Percentiles rank a stretch among this genome's conserved stretches.
These are phyloP conservation scores for Cutaneotrichosporon sp. DNA, from an alignment of 1,284 basidiomycete genomes.

Conservation along the genomic window DNA sequence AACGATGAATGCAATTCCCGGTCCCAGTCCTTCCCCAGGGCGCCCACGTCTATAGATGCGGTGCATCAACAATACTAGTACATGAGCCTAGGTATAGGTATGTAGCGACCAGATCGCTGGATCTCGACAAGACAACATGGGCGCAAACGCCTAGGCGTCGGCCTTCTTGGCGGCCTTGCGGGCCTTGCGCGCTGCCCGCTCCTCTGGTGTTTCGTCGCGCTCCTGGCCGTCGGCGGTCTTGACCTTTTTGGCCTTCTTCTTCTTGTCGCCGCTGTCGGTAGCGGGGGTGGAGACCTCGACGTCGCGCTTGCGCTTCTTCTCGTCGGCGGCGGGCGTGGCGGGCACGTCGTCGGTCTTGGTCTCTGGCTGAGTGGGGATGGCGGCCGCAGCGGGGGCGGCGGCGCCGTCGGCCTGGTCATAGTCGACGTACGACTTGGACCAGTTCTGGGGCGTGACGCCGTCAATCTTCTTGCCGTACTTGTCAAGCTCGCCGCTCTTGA, in stretches of 20 bases:
- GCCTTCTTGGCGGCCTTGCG: constrained; percentile 47
- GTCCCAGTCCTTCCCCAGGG: too few relatives aligned
- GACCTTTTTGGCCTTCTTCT: constrained; percentile 55
- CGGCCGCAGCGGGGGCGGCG: constrained; percentile 21
- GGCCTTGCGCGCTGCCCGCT: constrained; percentile 43
- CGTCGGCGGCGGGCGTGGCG: constrained; percentile 42
- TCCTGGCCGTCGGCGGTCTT: constrained; percentile 48
- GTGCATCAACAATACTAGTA: constrained; percentile 1
- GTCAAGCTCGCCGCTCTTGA: constrained; percentile 92
- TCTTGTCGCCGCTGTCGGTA: constrained; percentile 54
- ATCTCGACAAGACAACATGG: background rate
- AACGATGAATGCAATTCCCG: too few relatives aligned
- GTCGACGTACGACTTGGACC: constrained; percentile 91
- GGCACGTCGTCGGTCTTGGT: constrained; percentile 26
- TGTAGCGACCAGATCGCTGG: too few relatives aligned
- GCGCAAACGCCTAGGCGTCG: constrained; percentile 1
- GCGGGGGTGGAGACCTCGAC: constrained; percentile 43
- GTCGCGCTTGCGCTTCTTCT: constrained; percentile 52
- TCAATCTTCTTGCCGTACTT: constrained; percentile 90
- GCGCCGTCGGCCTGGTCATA: constrained; percentile 55
- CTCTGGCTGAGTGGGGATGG: constrained; percentile 40
- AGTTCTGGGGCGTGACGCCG: constrained; percentile 83
- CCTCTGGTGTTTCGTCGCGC: constrained; percentile 50
- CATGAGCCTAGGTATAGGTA: background rate
- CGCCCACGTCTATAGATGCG: background rate